Conservation (phyloP, 805 yeast species). For the Barnettozyma californica region DNA sequence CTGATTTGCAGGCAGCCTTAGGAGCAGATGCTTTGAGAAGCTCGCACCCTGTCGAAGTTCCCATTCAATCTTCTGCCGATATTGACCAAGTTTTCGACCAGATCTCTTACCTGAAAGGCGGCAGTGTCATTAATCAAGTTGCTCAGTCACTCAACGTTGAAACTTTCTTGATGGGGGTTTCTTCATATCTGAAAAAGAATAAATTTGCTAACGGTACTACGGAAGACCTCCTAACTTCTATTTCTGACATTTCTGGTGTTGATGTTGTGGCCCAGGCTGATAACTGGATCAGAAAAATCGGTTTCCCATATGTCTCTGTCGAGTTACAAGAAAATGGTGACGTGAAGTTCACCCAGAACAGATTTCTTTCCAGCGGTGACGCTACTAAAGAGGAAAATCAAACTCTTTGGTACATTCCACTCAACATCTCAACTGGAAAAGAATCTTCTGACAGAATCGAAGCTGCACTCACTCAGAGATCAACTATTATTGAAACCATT, state of each 20-base stretch:
- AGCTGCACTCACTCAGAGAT: constrained; percentile 46
- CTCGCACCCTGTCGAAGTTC: constrained; percentile 83
- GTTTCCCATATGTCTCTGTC: constrained; percentile 69
- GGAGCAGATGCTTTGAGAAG: constrained; percentile 70
- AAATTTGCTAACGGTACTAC: constrained; percentile 74
- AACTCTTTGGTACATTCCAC: constrained; percentile 60
- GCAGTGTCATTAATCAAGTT: constrained; percentile 73
- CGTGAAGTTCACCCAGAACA: constrained; percentile 58
- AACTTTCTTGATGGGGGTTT: constrained; percentile 69
- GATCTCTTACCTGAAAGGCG: constrained; percentile 77
- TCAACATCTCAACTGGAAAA: constrained; percentile 37
- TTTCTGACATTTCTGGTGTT: constrained; percentile 61
- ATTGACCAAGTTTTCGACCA: constrained; percentile 83
- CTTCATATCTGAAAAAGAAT: constrained; percentile 67
- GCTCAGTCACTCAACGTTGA: constrained; percentile 73
- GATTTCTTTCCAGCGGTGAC: constrained; percentile 72
- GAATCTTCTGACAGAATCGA: constrained; percentile 50
- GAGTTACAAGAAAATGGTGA: constrained; percentile 42
- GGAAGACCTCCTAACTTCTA: constrained; percentile 66
- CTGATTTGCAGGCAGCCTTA: constrained; percentile 67
- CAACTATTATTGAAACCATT: constrained; percentile 39
- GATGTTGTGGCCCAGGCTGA: constrained; percentile 67
- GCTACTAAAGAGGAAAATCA: constrained; percentile 65
- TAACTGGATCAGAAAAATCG: constrained; percentile 74
- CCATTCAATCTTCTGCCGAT: constrained; percentile 69